phyloP scores from a whole-genome alignment of 345 rosid genomes.

The Acer yangbiense region DNA sequence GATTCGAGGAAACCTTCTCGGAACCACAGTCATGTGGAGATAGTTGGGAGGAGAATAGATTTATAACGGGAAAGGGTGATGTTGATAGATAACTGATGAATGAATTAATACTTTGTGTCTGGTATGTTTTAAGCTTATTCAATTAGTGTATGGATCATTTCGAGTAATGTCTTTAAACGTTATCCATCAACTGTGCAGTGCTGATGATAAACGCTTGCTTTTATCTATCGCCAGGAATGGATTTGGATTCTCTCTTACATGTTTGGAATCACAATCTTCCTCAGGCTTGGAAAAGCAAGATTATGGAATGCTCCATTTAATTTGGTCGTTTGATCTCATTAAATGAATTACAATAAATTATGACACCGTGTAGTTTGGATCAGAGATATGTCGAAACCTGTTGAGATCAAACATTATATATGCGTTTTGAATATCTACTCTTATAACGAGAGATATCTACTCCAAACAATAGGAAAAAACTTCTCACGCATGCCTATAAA shows the following conservation, averaged over 20 bases:
- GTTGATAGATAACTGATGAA: slow-evolving; percentile 22
- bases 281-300: not conserved
- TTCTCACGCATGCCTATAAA: too few species aligned
- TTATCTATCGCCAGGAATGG: too few species aligned
- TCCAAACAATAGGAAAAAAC: too few species aligned
- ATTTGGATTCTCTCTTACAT: not conserved
- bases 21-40: slow-evolving; percentile 21
- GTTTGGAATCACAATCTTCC: slow-evolving; percentile 14
- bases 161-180: not conserved
- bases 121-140: too few species aligned
- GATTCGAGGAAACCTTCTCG: slow-evolving; percentile 20
- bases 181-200: not conserved
- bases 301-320: not conserved
- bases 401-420: too few species aligned
- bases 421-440: too few species aligned
- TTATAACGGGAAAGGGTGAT: not conserved
- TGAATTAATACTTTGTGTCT: slow-evolving; percentile 18
- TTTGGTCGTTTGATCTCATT: not conserved
- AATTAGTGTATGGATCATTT: not conserved
- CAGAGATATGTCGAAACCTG: too few species aligned
- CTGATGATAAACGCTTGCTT: not conserved
- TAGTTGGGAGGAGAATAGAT: slow-evolving; percentile 10
- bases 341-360: too few species aligned
- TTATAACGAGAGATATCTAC: too few species aligned
- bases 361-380: too few species aligned